A percentile compares a stretch with the other conserved stretches of the same genome.
Conservation (phyloP, 345 rosid genomes). For the Hypericum androsaemum region DNA sequence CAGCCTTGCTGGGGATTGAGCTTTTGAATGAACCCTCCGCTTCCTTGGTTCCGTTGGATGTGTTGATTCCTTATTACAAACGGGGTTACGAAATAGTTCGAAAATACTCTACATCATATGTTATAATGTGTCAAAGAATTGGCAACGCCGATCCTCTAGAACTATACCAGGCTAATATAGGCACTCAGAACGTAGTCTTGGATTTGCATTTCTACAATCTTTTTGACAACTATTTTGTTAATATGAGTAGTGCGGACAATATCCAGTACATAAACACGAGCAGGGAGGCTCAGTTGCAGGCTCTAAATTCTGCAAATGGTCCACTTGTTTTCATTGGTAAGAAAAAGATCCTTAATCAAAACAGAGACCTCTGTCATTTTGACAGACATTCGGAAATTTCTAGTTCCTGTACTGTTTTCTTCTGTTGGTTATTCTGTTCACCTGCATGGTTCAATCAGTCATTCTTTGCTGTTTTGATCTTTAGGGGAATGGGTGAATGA, state of each 20-base stretch:
- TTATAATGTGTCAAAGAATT: constrained; percentile 63
- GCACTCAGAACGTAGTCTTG: constrained; percentile 47
- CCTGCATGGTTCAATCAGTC: background rate
- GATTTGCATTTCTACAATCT: constrained; percentile 75
- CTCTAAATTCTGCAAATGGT: constrained; percentile 39
- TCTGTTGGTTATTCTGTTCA: background rate
- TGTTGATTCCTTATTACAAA: constrained; percentile 45
- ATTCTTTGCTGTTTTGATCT: constrained; percentile 1
- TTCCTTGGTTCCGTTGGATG: constrained; percentile 43
- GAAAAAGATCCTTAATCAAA: background rate
- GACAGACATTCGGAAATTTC: too few species aligned
- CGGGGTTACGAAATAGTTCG: constrained; percentile 55
- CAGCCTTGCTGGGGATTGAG: constrained; percentile 57
- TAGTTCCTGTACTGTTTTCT: background rate
- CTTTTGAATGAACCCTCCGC: constrained; percentile 72
- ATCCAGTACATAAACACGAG: constrained; percentile 40
- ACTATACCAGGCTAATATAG: constrained; percentile 52
- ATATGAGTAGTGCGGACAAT: constrained; percentile 45
- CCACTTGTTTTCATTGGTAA: constrained; percentile 55
- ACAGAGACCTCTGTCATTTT: too few species aligned
- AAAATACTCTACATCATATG: constrained; percentile 46
- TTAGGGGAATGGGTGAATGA: constrained; percentile 82
- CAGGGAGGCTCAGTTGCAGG: constrained; percentile 46
- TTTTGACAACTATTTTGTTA: constrained; percentile 44
- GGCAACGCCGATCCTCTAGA: constrained; percentile 66